Conservation (phyloP, 2,329 filamentous ascomycete species). For the Pochonia chlamydosporia region DNA sequence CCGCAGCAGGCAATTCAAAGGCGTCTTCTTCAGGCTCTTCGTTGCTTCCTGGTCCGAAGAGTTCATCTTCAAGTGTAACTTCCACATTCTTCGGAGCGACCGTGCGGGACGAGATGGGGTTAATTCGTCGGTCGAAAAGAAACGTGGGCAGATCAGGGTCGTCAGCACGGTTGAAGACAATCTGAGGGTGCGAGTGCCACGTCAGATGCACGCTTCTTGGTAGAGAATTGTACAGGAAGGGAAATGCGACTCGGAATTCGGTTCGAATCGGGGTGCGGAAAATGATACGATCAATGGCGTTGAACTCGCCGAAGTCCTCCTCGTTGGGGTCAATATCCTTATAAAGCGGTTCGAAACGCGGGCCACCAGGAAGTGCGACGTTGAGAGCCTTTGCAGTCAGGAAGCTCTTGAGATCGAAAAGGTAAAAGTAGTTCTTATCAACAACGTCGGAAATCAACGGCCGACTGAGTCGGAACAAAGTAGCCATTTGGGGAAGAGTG, state of each 20-base stretch:
- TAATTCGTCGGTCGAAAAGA: constrained; percentile 96
- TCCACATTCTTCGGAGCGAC: constrained; percentile 94
- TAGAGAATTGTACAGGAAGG: constrained; percentile 92
- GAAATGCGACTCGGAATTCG: constrained; percentile 91
- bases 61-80: constrained; percentile 84
- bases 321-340: constrained; percentile 99
- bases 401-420: constrained; percentile 94
- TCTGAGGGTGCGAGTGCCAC: constrained; percentile 91
- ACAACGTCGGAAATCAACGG: constrained; percentile 87
- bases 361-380: constrained; percentile 94
- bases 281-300: constrained; percentile 98
- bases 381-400: constrained; percentile 95
- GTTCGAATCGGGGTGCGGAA: constrained; percentile 93
- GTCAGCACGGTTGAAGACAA: constrained; percentile 83
- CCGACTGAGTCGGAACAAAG: constrained; percentile 84
- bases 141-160: constrained; percentile 89
- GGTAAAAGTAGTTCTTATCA: constrained; percentile 96
- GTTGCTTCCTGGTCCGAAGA: constrained; percentile 77
- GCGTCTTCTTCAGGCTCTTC: constrained; percentile 71
- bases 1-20: constrained; percentile 73
- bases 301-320: constrained; percentile 99
- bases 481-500: constrained; percentile 89
- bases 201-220: constrained; percentile 89
- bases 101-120: constrained; percentile 91
- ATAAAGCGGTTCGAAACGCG: constrained; percentile 93